These are phyloP conservation scores for Lecanicillium sp. DNA, from an alignment of 2,329 filamentous ascomycete species.

Conservation along the genomic window DNA sequence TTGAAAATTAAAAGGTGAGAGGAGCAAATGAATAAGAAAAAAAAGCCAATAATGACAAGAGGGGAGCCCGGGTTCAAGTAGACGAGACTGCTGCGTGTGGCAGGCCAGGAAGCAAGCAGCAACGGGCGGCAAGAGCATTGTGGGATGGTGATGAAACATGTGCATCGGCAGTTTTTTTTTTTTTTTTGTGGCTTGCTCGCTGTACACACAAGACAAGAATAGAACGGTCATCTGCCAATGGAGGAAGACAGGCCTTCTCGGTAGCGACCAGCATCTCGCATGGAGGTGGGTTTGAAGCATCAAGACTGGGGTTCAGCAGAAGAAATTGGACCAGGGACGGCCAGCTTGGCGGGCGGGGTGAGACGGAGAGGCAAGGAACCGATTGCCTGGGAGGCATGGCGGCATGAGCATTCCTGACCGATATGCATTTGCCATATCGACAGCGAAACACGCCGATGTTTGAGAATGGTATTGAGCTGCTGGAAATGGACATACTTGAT, in stretches of 20 bases:
- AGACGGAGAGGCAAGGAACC: background rate
- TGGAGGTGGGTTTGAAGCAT: background rate
- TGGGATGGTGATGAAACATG: conserved; percentile 3
- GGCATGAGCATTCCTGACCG: too few species aligned
- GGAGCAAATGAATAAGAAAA: too few species aligned
- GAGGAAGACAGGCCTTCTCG: background rate
- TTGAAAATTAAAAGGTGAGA: too few species aligned
- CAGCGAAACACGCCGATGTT: conserved; percentile 10
- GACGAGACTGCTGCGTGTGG: too few species aligned
- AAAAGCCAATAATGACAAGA: background rate
- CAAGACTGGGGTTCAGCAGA: background rate
- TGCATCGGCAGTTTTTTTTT: background rate
- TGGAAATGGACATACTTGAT: background rate
- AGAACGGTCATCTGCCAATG: background rate
- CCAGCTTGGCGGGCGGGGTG: background rate
- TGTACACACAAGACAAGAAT: background rate
- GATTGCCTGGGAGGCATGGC: background rate
- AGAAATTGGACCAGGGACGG: background rate
- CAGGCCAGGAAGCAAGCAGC: background rate
- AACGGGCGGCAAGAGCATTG: conserved; percentile 1
- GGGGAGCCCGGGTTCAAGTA: too few species aligned
- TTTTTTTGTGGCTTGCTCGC: background rate
- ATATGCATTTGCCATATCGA: too few species aligned
- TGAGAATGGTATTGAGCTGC: background rate
- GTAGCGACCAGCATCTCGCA: background rate